Base-by-base conservation (phyloP, 108 stramenopile genomes). In the Chaetoceros tenuissimus region DNA sequence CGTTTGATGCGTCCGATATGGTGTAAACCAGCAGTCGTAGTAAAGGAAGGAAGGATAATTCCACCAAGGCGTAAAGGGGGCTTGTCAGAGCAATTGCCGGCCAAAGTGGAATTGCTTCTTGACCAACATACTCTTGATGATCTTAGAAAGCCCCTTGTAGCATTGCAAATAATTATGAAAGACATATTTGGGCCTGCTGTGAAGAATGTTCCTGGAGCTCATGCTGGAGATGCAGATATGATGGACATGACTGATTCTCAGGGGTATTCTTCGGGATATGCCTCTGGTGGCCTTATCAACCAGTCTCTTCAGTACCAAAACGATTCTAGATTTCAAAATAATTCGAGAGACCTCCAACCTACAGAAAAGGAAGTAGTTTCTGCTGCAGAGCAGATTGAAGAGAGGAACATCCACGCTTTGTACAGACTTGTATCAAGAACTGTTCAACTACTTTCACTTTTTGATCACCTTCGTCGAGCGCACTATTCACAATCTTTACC, bases 1-100 rank as follows among this genome's bases (percentile, higher is more conserved):
- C 81, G 94, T 28, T 71, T 89, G 3, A 51, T 95, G 28, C 83
- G 94, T 21, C 94, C 91, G 24, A 56, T 92, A 48, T 95, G 90
- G 94, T 69, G 77, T 62, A 92, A 92, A 67, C 81, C 87, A 8
- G 76, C 74, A 7, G 91, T 87, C 29, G 85, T 91, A 19, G 87
- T 88, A 7, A 91, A 87, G 1, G 90, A 89, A 60, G 90, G 90
- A 16, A 49, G 60, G 19, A 71, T 60, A 16, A 61, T 80, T 46
- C n/a, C n/a, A n/a, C n/a, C n/a, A n/a, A 61, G 62, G 13, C 53
- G 48, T 31, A 57, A 57, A 24, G 28, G 51, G 13, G 31, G 24
- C 25, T 21, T 16, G 2, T 63, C 75, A 31, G 47, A 63, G 24
- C 60, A 71, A 21, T 50, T 78, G 1, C 89, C 92, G 17, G 76